Evolutionary conservation across 331 rosid genomes (phyloP), one percentile per base, ranked within the genome.

Genomic region (Malus hybrid): DNA sequence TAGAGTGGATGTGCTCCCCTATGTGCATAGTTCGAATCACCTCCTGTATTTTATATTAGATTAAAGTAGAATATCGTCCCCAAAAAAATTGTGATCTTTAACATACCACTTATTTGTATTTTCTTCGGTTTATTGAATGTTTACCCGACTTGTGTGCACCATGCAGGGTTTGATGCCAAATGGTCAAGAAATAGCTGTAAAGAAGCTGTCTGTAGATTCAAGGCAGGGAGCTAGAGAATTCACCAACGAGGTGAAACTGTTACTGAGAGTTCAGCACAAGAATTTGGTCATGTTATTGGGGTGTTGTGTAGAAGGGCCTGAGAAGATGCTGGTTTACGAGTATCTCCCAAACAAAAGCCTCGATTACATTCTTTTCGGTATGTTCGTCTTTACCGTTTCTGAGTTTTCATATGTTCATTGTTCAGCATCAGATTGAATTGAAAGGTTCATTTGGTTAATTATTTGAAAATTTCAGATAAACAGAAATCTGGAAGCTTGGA

Each of bases 241-340:
- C 78, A 91, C 88, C 27, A 93, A 93, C 70, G 98, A 93, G 83
- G 94, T 91, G 76, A 85, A 77, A 76, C 85, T 93, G 79, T 79
- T 93, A 69, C 89, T 93, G 11, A 89, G 70, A 85, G 76, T 87
- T 82, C 98, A 93, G 87, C 98, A 93, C 86, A 87, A 81, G 79
- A 91, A 93, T 80, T 79, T 93, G 87, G 96, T 93, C 52, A 85
- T 67, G 6, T 80, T 93, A 65, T 63, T 88, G n/a, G 98, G 98
- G n/a, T 93, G 98, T 52, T 93, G 97, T 74, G 86, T 87, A 13
- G 93, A 93, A 88, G 98, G 96, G 60, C 91, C 96, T 18, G 97
- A 93, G 80, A 93, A 91, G 85, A 93, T 93, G 97, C 96, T 93
- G 76, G 93, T 93, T 19, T 93, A 93, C 36, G 97, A 93, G 85